Evolutionary conservation across 305 asterid species (phyloP).

Genomic region (Withania somnifera): DNA sequence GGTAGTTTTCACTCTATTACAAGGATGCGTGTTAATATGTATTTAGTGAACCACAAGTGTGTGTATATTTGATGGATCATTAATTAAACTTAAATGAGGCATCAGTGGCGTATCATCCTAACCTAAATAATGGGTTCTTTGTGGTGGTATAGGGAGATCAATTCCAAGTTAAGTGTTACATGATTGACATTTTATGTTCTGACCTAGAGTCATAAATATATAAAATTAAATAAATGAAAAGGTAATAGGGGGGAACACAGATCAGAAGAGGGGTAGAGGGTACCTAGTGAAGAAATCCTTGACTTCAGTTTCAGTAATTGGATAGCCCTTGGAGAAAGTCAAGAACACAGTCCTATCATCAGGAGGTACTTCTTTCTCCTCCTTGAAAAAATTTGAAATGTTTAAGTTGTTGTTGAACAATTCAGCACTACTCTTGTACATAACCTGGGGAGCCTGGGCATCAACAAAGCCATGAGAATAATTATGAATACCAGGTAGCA

Average conservation of each 20-base stretch:
- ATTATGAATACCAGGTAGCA: background rate
- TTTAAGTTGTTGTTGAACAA: slow-evolving; percentile 3
- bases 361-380: slow-evolving; percentile 15
- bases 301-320: slow-evolving; percentile 38
- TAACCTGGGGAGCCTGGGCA: background rate
- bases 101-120: background rate
- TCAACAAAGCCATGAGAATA: background rate
- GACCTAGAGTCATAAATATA: background rate
- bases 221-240: background rate
- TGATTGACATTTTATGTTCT: background rate
- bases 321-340: slow-evolving; percentile 61
- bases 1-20: background rate
- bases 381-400: background rate
- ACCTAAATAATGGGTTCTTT: background rate
- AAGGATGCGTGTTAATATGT: background rate
- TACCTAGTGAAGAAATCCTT: slow-evolving; percentile 57
- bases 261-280: background rate
- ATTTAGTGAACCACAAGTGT: background rate
- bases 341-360: slow-evolving; percentile 62
- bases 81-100: background rate
- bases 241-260: background rate
- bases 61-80: background rate
- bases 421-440: slow-evolving; percentile 7
- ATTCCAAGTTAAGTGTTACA: background rate
- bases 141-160: background rate